phyloP scores from a whole-genome alignment of 2,329 filamentous ascomycete genomes.

The Fusarium duplospermum region DNA sequence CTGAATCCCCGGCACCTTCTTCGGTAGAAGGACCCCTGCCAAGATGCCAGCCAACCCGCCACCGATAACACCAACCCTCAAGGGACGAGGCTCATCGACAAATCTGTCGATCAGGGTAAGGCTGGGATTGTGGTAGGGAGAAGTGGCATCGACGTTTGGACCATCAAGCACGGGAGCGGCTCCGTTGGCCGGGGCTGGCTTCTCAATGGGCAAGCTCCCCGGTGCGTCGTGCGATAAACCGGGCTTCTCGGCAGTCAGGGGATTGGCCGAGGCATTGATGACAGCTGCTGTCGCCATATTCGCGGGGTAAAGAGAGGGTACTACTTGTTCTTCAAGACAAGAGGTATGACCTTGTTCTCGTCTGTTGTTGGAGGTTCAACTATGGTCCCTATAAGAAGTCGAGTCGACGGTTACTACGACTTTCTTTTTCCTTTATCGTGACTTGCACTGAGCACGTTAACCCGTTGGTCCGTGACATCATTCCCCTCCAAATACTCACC shows the following conservation, averaged over 20 bases:
- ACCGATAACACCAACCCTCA: conserved; percentile 52
- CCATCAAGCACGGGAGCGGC: conserved; percentile 16
- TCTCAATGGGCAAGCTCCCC: conserved; percentile 10
- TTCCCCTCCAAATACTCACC: conserved; percentile 1
- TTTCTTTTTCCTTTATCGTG: conserved; percentile 18
- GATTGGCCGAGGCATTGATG: conserved; percentile 16
- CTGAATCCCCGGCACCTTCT: conserved; percentile 75
- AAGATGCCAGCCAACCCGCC: conserved; percentile 54
- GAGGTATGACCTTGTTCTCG: background rate
- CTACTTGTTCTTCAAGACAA: background rate
- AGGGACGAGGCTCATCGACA: conserved; percentile 50
- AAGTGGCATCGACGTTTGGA: conserved; percentile 26
- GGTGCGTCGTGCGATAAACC: background rate
- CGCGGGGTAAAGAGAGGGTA: background rate
- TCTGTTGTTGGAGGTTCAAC: background rate
- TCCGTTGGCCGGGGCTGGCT: conserved; percentile 15
- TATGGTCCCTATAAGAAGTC: background rate
- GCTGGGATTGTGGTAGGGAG: conserved; percentile 37
- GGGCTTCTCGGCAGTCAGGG: conserved; percentile 2
- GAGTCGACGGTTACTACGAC: background rate
- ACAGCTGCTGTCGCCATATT: conserved; percentile 22
- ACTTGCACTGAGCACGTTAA: conserved; percentile 30
- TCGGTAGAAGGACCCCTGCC: conserved; percentile 73
- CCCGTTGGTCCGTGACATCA: conserved; percentile 31
- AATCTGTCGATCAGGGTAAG: conserved; percentile 47